A percentile compares a stretch with the other conserved stretches of the same genome.
Conservation (phyloP, 208 protist species). For the Crithidia acanthocephali region DNA sequence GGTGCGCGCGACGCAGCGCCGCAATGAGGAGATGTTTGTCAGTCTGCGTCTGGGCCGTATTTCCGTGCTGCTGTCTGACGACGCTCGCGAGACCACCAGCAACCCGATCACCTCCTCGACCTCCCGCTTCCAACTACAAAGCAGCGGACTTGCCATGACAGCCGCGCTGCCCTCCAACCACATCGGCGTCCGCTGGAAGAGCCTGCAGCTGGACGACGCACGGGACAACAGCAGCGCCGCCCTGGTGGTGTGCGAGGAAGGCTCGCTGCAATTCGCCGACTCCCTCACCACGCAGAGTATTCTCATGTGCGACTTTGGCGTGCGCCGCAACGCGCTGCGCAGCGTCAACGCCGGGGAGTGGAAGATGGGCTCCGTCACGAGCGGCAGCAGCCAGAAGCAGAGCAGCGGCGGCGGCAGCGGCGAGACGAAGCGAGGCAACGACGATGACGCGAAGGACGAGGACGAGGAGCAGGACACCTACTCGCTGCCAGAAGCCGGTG, state of each 20-base stretch:
- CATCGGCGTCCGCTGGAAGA: conserved; percentile 53
- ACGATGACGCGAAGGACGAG: background rate
- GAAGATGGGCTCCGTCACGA: conserved; percentile 10
- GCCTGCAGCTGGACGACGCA: conserved; percentile 64
- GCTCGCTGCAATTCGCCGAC: conserved; percentile 52
- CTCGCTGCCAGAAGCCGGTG: background rate
- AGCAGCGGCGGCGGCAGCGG: background rate
- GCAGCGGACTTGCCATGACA: conserved; percentile 24
- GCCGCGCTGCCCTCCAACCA: conserved; percentile 31
- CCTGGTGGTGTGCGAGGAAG: conserved; percentile 64
- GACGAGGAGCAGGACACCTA: background rate
- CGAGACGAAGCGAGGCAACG: conserved; percentile 5
- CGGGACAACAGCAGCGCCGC: conserved; percentile 46
- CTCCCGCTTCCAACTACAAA: conserved; percentile 32
- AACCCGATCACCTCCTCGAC: conserved; percentile 2
- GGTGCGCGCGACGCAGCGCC: conserved; percentile 4
- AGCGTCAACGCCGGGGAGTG: conserved; percentile 27
- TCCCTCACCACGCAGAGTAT: conserved; percentile 57
- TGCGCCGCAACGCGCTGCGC: conserved; percentile 31
- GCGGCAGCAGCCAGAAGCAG: conserved; percentile 5
- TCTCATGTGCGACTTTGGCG: conserved; percentile 57
- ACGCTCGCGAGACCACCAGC: background rate
- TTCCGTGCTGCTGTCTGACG: conserved; percentile 33
- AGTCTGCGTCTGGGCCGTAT: conserved; percentile 29
- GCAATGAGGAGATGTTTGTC: conserved; percentile 21